Conservation (phyloP, 2,329 filamentous ascomycete genomes). For the Cytospora chrysosperma region DNA sequence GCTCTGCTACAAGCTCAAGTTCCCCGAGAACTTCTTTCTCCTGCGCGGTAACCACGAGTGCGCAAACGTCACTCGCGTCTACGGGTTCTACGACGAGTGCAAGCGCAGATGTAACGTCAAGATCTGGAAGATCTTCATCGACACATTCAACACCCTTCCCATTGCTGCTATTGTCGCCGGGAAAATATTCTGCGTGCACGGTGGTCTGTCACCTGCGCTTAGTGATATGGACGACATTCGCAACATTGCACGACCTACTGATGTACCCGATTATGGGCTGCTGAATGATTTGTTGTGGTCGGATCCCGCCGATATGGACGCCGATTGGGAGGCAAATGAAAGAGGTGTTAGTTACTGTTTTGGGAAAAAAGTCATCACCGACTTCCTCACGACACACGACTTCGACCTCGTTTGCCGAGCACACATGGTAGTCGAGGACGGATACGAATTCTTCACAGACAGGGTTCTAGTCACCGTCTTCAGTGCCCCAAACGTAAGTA, state of each 20-base stretch:
- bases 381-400: constrained; percentile 91
- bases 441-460: constrained; percentile 98
- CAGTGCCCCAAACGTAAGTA: constrained; percentile 89
- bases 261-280: constrained; percentile 94
- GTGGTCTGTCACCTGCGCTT: constrained; percentile 86
- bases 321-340: constrained; percentile 97
- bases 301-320: constrained; percentile 96
- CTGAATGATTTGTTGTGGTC: constrained; percentile 97
- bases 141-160: constrained; percentile 92
- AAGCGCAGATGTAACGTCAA: constrained; percentile 96
- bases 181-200: constrained; percentile 98
- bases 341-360: constrained; percentile 98
- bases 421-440: constrained; percentile 99
- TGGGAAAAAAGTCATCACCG: constrained; percentile 95
- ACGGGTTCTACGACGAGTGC: constrained; percentile 98
- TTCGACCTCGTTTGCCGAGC: constrained; percentile 96
- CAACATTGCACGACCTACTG: constrained; percentile 90
- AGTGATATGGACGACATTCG: constrained; percentile 98
- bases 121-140: constrained; percentile 96
- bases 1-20: constrained; percentile 96
- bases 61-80: constrained; percentile 91
- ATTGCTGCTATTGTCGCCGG: constrained; percentile 96
- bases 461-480: constrained; percentile 94
- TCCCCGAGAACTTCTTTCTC: constrained; percentile 95
- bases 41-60: constrained; percentile 95